Conservation (phyloP, 75 land plant species). For the Picea glauca region DNA sequence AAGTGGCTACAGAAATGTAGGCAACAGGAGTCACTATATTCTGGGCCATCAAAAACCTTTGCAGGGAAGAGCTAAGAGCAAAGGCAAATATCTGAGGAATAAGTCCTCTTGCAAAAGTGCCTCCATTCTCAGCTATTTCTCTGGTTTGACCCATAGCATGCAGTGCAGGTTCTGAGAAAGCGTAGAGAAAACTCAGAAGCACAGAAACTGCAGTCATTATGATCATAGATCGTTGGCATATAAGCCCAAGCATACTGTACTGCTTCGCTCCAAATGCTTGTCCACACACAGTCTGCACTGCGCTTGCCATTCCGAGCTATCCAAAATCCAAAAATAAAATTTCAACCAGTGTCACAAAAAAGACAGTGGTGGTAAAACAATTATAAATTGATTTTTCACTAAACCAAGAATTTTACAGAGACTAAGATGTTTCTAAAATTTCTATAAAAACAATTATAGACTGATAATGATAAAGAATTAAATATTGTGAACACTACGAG, state of each 20-base stretch:
- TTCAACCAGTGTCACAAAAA: too few relatives aligned
- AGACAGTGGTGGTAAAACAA: too few relatives aligned
- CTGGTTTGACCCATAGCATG: constrained; percentile 21
- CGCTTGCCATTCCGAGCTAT: constrained; percentile 43
- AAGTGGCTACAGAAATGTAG: constrained; percentile 12
- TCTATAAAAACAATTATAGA: too few relatives aligned
- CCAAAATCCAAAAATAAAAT: background rate
- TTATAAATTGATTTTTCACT: too few relatives aligned
- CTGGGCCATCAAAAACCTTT: constrained; percentile 43
- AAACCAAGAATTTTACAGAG: too few relatives aligned
- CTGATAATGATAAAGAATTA: too few relatives aligned
- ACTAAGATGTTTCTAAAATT: too few relatives aligned
- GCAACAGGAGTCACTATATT: constrained; percentile 28
- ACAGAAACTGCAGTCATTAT: constrained; percentile 12
- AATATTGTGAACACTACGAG: too few relatives aligned
- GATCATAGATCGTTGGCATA: constrained; percentile 31
- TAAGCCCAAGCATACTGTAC: constrained; percentile 31
- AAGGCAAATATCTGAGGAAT: constrained; percentile 29
- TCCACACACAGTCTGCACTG: constrained; percentile 48
- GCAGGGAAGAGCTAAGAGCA: constrained; percentile 20
- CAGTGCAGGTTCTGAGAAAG: constrained; percentile 18
- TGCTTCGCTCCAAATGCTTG: constrained; percentile 48
- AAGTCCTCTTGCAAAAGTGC: constrained; percentile 18
- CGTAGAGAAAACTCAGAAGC: constrained; percentile 18
- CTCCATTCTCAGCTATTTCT: constrained; percentile 19